Conservation (phyloP, 352 stramenopile species). For the Pythium phragmitis region DNA sequence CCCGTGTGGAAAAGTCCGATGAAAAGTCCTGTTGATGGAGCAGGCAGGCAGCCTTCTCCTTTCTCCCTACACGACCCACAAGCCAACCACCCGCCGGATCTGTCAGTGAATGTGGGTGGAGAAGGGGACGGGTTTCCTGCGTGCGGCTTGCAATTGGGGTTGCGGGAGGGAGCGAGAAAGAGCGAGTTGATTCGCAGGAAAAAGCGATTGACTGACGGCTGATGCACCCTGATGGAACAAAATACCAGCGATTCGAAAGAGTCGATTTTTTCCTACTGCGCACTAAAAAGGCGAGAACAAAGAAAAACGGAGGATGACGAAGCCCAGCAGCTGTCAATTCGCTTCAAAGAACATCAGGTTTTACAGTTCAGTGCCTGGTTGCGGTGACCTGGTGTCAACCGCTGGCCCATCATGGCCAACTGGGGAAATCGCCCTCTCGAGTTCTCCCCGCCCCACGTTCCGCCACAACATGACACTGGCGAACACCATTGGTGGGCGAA, state of each 20-base stretch:
- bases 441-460: no score
- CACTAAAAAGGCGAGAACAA: conserved; percentile 4
- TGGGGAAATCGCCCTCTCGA: no score
- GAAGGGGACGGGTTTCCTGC: conserved; percentile 10
- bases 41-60: no score
- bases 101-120: conserved; percentile 15
- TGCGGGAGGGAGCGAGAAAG: conserved; percentile 16
- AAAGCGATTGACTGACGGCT: conserved; percentile 11
- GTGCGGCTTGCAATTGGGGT: background rate
- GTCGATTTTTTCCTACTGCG: no score
- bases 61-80: background rate
- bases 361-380: background rate
- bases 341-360: conserved; percentile 13
- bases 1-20: background rate
- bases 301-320: conserved; percentile 13
- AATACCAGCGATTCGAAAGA: background rate
- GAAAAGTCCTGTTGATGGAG: background rate
- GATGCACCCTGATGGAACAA: conserved; percentile 15
- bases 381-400: background rate
- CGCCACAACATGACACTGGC: no score
- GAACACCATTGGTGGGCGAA: no score
- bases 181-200: conserved; percentile 8
- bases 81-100: conserved; percentile 3
- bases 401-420: background rate
- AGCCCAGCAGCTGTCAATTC: conserved; percentile 3